Base-by-base conservation (phyloP, 495 filamentous ascomycete genomes). In the Hypoxylon lienhwacheense region DNA sequence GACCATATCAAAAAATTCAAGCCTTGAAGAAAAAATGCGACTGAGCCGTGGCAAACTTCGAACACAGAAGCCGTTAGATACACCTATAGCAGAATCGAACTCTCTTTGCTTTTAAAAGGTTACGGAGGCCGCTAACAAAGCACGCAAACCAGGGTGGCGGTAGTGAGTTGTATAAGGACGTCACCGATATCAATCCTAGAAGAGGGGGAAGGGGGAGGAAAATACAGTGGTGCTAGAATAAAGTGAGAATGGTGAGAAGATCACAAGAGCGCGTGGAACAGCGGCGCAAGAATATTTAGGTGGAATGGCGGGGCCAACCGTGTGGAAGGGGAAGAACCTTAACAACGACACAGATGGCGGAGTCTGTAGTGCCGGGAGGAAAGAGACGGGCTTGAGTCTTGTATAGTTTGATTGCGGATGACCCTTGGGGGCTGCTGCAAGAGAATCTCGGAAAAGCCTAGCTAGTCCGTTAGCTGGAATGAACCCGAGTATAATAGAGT, bases 401-500 rank as follows among this genome's bases (percentile, higher is more conserved):
- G 39, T 62, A 59, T 59, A 58, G 33, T 57, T 58, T 59, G 60
- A 39, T 49, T 58, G 60, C 60, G 64, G 60, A 66, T 61, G 48
- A 61, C 60, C 60, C 64, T 64, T 61, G 53, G 52, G 56, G 59
- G 59, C 48, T 50, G 54, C 59, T 58, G 59, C 59, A 63, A 53
- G 44, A 57, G 54, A 61, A 61, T 61, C 58, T 61, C 56, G 58
- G 58, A 61, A 55, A 41, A 56, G 58, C 47, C 58, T 61, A 61
- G 58, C 47, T 61, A 61, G 52, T 43, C 52, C 47, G 52, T 61
- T 61, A 61, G 58, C 58, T 61, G 58, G 58, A 61, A 61, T 53
- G 58, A 47, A 42, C 52, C 54, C 58, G 58, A 56, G 53, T 43
- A 45, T 33, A 55, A 52, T 44, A 54, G 37, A 53, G 40, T 47